A percentile compares a stretch with the other conserved stretches of the same genome.
Conservation (phyloP, 345 rosid genomes). For the Atalantia buxifolia region DNA sequence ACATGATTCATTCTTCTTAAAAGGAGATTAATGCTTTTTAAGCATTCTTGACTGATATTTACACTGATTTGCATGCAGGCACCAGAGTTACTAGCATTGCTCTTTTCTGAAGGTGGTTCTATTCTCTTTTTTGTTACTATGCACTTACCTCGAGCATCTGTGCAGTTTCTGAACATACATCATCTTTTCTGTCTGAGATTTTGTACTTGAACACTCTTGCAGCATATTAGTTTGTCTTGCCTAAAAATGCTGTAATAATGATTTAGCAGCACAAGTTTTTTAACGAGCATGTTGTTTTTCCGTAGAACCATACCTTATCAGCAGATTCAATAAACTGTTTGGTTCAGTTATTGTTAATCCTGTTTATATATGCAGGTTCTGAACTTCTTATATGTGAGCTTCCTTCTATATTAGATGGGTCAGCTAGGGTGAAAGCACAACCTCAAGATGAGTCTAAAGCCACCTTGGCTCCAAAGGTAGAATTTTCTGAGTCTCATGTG, state of each 20-base stretch:
- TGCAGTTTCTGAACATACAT: not conserved
- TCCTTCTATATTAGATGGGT: constrained; percentile 74
- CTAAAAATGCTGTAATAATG: not conserved
- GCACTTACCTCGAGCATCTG: not conserved
- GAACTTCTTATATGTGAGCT: constrained; percentile 71
- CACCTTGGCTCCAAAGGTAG: constrained; percentile 90
- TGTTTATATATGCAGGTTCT: constrained; percentile 51
- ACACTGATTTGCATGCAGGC: constrained; percentile 55
- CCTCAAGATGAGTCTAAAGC: constrained; percentile 85
- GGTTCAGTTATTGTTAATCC: not conserved
- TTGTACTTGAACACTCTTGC: not conserved
- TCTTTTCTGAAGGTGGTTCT: constrained; percentile 69
- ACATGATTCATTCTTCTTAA: not conserved
- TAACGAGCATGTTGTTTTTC: not conserved
- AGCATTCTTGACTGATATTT: not conserved
- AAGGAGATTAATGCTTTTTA: not conserved
- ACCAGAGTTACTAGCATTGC: constrained; percentile 67
- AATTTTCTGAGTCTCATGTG: not conserved
- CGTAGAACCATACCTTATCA: not conserved
- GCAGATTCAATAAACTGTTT: not conserved
- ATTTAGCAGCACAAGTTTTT: not conserved
- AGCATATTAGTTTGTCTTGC: not conserved
- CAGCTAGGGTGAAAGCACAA: constrained; percentile 65
- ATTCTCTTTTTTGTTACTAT: constrained; percentile 1
- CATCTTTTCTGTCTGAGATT: not conserved